A percentile compares a stretch with the other conserved stretches of the same genome.
Evolutionary conservation across 2,329 filamentous ascomycete species (phyloP).

Genomic region (Coniochaeta sp.): DNA sequence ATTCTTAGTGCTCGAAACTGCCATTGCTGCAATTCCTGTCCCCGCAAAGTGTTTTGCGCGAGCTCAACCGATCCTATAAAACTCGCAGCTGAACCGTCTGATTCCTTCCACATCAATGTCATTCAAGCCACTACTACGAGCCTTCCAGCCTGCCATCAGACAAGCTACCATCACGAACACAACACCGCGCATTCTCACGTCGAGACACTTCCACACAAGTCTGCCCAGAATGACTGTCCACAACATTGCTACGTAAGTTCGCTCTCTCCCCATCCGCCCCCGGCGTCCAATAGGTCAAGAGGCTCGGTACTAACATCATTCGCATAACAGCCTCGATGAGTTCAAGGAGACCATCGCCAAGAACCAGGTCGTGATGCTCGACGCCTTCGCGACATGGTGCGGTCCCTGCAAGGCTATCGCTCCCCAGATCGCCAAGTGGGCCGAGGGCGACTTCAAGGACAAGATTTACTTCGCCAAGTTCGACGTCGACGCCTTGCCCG

Average conservation of each 20-base stretch:
- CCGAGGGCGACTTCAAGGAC: constrained; percentile 41
- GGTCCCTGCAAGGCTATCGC: constrained; percentile 90
- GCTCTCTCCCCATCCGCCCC: neutral
- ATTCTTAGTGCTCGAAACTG: neutral
- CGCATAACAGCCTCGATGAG: constrained; percentile 10
- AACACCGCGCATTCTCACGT: constrained; percentile 12
- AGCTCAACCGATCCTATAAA: neutral
- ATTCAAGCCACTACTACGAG: constrained; percentile 2
- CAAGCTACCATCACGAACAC: constrained; percentile 6
- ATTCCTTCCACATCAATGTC: neutral
- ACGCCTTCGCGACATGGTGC: constrained; percentile 88
- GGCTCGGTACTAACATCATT: neutral
- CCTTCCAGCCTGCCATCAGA: constrained; percentile 10
- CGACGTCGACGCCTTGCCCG: constrained; percentile 76
- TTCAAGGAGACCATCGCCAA: constrained; percentile 28
- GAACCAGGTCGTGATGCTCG: constrained; percentile 59
- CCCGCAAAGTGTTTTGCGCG: neutral
- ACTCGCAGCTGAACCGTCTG: neutral
- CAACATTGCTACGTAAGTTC: constrained; percentile 27
- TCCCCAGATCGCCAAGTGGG: constrained; percentile 59
- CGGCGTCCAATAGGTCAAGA: neutral
- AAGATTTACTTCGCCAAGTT: constrained; percentile 74
- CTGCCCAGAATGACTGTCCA: constrained; percentile 34
- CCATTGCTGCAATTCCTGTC: neutral
- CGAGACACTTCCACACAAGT: constrained; percentile 27